A percentile compares a stretch with the other conserved stretches of the same genome.
phyloP scores from a whole-genome alignment of 306 rosid species.

The Fragaria vesca region DNA sequence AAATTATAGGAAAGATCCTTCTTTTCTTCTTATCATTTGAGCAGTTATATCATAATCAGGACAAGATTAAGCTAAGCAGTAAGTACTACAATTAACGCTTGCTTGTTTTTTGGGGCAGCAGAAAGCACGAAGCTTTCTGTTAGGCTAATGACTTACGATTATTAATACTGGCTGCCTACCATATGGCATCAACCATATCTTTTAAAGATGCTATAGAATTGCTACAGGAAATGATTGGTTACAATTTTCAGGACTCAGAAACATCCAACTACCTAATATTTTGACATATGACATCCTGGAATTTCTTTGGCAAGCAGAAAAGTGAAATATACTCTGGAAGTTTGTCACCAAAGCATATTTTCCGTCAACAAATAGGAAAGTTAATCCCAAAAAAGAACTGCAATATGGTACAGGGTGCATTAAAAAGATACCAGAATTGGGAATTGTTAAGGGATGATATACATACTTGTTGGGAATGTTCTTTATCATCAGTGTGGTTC shows the following conservation, averaged over 20 bases:
- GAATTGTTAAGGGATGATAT: conserved; percentile 19
- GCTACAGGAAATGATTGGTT: not conserved
- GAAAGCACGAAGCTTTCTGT: not conserved
- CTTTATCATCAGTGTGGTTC: conserved; percentile 85
- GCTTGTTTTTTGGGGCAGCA: not conserved
- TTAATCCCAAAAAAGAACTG: not conserved
- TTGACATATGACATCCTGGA: not conserved
- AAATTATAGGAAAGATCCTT: not conserved
- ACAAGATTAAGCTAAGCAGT: not conserved
- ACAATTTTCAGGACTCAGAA: not conserved
- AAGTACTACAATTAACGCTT: not conserved
- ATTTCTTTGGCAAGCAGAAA: not conserved
- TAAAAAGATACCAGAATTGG: conserved; percentile 6
- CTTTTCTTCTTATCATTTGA: not conserved
- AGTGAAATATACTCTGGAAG: not conserved
- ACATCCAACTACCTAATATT: not conserved
- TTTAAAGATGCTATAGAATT: not conserved
- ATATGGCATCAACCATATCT: not conserved
- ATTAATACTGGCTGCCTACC: not conserved
- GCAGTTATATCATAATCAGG: not conserved
- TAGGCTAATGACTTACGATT: not conserved
- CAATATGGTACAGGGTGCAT: not conserved
- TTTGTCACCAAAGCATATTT: not conserved
- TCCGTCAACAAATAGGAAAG: not conserved
- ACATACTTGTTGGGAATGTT: conserved; percentile 87